Evolutionary conservation across 2,329 filamentous ascomycete genomes (phyloP).

Genomic region (Exophiala spinifera): DNA sequence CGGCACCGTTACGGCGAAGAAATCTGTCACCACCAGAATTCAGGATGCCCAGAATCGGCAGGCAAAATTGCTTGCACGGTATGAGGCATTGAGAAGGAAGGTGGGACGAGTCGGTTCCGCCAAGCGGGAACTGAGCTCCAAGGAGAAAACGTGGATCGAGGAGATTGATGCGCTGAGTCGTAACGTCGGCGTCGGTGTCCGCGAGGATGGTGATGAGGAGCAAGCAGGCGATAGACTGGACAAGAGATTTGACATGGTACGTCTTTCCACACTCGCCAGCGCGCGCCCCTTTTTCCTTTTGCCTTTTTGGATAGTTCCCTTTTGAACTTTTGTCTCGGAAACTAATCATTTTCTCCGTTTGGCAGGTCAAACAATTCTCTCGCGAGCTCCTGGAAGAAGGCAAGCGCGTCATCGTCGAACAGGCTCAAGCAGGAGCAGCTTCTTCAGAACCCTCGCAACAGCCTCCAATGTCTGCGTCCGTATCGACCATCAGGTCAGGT

Average conservation of each 20-base stretch:
- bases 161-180: constrained; percentile 42
- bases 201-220: constrained; percentile 22
- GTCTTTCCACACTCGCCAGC: constrained; percentile 31
- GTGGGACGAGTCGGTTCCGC: constrained; percentile 37
- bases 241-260: constrained; percentile 41
- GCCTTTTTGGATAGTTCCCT: no score
- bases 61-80: constrained; percentile 39
- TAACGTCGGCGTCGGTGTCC: constrained; percentile 34
- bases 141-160: constrained; percentile 44
- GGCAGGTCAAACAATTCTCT: constrained; percentile 42
- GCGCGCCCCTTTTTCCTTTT: no score
- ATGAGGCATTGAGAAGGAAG: constrained; percentile 45
- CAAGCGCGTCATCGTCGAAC: constrained; percentile 10
- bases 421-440: constrained; percentile 11
- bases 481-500: constrained; percentile 1
- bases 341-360: constrained; percentile 39
- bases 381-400: constrained; percentile 37
- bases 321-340: no score
- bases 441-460: constrained; percentile 12
- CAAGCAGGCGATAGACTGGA: constrained; percentile 28
- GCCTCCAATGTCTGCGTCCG: constrained; percentile 26
- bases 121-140: constrained; percentile 45
- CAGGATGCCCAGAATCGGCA: constrained; percentile 41
- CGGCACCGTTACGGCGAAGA: constrained; percentile 33
- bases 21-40: constrained; percentile 40